These are phyloP conservation scores for Cladosporium sp. DNA, from an alignment of 2,329 filamentous ascomycete genomes.

Conservation along the genomic window DNA sequence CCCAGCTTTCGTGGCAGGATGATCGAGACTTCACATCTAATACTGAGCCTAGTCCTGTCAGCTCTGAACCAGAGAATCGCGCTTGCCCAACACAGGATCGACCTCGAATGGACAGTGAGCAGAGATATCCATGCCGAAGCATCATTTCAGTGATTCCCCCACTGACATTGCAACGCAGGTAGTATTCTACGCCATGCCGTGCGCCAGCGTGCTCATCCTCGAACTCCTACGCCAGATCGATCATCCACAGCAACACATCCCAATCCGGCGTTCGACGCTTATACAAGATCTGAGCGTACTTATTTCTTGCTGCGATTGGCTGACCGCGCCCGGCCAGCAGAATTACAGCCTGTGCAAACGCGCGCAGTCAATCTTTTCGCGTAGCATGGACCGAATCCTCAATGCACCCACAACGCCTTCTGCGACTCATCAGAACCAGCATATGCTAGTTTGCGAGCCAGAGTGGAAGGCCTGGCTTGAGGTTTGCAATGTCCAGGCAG, in stretches of 20 bases:
- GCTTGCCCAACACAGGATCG: neutral
- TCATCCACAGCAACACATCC: neutral
- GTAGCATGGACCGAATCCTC: conserved; percentile 17
- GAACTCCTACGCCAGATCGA: conserved; percentile 20
- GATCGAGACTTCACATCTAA: conserved; percentile 15
- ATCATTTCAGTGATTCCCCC: no score
- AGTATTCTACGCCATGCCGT: conserved; percentile 20
- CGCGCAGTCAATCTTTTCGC: conserved; percentile 19
- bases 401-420: neutral
- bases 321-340: conserved; percentile 11
- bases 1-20: conserved; percentile 6
- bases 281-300: conserved; percentile 20
- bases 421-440: neutral
- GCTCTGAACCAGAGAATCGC: neutral
- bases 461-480: conserved; percentile 20
- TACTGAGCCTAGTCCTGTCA: conserved; percentile 13
- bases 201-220: conserved; percentile 21
- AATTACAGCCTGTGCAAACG: conserved; percentile 21
- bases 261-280: conserved; percentile 7
- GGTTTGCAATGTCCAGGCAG: conserved; percentile 13
- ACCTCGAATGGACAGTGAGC: neutral
- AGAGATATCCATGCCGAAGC: no score
- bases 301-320: conserved; percentile 20
- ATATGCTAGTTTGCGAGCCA: neutral
- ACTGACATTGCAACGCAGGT: neutral